phyloP scores from a whole-genome alignment of 192 early-diverging fungal species.

The Glomus cerebriforme region DNA sequence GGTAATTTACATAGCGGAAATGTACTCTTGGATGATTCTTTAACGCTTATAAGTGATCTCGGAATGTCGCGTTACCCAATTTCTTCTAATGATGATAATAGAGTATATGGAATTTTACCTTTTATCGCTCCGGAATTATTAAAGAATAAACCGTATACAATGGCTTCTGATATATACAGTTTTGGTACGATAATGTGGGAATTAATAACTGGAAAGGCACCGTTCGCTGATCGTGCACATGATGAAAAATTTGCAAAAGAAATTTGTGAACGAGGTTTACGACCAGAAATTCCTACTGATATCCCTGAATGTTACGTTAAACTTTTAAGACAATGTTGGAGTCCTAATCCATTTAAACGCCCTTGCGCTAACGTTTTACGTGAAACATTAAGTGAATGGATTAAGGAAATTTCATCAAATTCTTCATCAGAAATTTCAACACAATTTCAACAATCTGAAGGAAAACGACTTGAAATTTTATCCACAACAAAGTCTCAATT shows the following conservation, averaged over 20 bases:
- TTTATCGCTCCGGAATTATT: constrained; percentile 47
- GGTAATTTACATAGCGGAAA: constrained; percentile 39
- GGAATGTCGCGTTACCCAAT: neutral
- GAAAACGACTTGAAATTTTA: too few relatives aligned
- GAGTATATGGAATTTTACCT: constrained; percentile 36
- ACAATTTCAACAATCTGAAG: neutral
- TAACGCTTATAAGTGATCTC: neutral
- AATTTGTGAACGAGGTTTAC: constrained; percentile 17
- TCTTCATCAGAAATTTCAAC: neutral
- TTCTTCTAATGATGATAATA: neutral
- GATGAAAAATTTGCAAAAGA: constrained; percentile 4
- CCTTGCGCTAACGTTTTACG: constrained; percentile 35
- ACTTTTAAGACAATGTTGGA: constrained; percentile 15
- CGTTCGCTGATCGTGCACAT: constrained; percentile 34
- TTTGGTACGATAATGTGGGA: constrained; percentile 51
- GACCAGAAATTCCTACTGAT: neutral
- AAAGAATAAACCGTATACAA: constrained; percentile 32
- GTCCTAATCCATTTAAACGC: constrained; percentile 3
- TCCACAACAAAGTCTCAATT: neutral
- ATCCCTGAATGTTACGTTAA: neutral
- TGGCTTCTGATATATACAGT: constrained; percentile 43
- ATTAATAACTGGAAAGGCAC: constrained; percentile 35
- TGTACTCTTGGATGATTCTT: neutral
- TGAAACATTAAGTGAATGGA: constrained; percentile 30
- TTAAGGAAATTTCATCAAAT: neutral